Evolutionary conservation across 2,329 filamentous ascomycete genomes (phyloP).

Genomic region (Phialophora tarda): DNA sequence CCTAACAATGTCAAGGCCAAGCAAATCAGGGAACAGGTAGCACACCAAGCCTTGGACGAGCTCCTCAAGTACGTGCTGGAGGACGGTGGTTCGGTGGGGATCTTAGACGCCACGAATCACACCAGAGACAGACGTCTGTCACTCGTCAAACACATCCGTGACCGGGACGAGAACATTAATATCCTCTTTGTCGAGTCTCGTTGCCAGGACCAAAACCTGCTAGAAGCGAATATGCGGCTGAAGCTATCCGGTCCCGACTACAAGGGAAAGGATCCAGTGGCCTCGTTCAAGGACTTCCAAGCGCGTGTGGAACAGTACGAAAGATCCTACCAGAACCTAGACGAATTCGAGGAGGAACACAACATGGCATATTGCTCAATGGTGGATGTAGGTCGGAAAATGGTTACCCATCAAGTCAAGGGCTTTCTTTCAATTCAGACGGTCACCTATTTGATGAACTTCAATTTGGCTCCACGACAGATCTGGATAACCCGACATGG

Average conservation of each 20-base stretch:
- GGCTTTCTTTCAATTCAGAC: slow-evolving; percentile 92
- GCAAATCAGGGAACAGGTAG: slow-evolving; percentile 85
- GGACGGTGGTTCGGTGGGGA: slow-evolving; percentile 84
- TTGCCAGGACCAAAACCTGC: slow-evolving; percentile 79
- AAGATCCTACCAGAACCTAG: slow-evolving; percentile 88
- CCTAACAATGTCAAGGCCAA: slow-evolving; percentile 83
- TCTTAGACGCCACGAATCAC: slow-evolving; percentile 96
- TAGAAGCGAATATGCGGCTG: slow-evolving; percentile 95
- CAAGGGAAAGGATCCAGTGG: slow-evolving; percentile 84
- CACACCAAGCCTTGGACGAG: slow-evolving; percentile 89
- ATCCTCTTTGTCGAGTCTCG: slow-evolving; percentile 96
- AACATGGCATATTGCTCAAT: slow-evolving; percentile 96
- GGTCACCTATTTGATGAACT: slow-evolving; percentile 93
- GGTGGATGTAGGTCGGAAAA: slow-evolving; percentile 95
- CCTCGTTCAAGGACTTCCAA: slow-evolving; percentile 88
- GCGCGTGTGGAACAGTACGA: slow-evolving; percentile 91
- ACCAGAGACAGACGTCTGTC: slow-evolving; percentile 83
- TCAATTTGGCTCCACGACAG: slow-evolving; percentile 91
- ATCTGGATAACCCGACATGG: slow-evolving; percentile 99
- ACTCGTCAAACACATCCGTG: slow-evolving; percentile 81
- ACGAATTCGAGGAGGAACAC: slow-evolving; percentile 86
- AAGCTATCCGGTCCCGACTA: slow-evolving; percentile 97
- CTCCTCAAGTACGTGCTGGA: slow-evolving; percentile 85
- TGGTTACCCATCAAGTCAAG: slow-evolving; percentile 85
- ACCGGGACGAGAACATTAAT: slow-evolving; percentile 79